phyloP scores from a whole-genome alignment of 306 rosid genomes.

The Malus asiatica region DNA sequence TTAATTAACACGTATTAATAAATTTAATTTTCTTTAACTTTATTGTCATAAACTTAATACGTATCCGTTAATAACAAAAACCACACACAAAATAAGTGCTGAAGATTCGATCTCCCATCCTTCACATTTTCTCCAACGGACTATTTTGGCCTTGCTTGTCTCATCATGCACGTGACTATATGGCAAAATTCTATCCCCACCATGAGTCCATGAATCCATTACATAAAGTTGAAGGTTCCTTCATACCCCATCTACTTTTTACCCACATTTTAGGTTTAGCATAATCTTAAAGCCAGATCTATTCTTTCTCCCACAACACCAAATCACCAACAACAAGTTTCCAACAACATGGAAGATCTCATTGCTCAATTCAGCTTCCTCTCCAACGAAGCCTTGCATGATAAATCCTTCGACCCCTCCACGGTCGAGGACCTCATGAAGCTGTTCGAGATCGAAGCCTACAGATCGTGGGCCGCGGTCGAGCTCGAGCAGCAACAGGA shows the following conservation, averaged over 20 bases:
- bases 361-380: constrained; percentile 63
- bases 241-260: background rate
- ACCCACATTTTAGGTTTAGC: background rate
- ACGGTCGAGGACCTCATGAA: constrained; percentile 67
- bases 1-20: no score
- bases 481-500: constrained; percentile 58
- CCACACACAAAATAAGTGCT: no score
- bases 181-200: background rate
- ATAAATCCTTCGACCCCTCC: constrained; percentile 79
- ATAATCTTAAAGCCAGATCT: background rate
- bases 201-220: background rate
- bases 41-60: no score
- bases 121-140: no score
- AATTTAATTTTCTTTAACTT: fast-evolving
- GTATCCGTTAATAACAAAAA: no score
- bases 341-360: constrained; percentile 56
- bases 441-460: constrained; percentile 89
- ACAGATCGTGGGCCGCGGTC: constrained; percentile 83
- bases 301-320: background rate
- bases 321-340: background rate
- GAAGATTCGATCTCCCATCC: no score
- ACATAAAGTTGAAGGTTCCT: background rate
- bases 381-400: constrained; percentile 58
- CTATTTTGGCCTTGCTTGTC: background rate
- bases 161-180: background rate